Base-by-base conservation (phyloP, 1,284 basidiomycete species). In the Ceratobasidium sp. region DNA sequence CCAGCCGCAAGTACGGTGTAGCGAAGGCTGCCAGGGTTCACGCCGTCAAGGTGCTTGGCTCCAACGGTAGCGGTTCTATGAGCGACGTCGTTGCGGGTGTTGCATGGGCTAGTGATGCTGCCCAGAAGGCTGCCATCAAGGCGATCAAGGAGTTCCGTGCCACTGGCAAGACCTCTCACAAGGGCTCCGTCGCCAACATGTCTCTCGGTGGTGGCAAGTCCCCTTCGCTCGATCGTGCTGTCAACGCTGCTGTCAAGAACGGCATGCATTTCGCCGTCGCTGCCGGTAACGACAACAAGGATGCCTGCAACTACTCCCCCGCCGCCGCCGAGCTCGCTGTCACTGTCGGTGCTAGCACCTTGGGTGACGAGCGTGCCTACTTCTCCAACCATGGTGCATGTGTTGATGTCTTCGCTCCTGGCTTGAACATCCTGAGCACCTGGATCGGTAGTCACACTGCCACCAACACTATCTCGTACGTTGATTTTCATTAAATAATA, bases 171-270 rank as follows among this genome's bases (percentile, higher is more conserved):
- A 87, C 86, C 77, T 85, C 85, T 81, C 86, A 88, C 86, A 88
- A 87, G 83, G 88, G 88, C 41, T 88, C 87, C 60, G 87, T 89
- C 77, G 88, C 87, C 80, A 89, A 88, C 85, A 89, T 90, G 89
- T 88, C 87, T 59, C 86, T 90, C 65, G 88, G 89, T 65, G 89
- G 89, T 79, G 87, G 87, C 78, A 88, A 88, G 82, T 86, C 86
- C 57, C 84, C 85, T 74, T 84, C 87, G 47, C 86, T 89, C 57
- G 88, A 90, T 80, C 84, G 86, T 73, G 88, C 88, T 47, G 88
- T 90, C 78, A 84, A 89, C 81, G 84, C 84, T 53, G 88, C 88
- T 73, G 87, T 89, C 74, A 83, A 84, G 73, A 80, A 82, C 63
- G 88, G 88, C 76, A 83, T 89, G 73, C 86, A 88, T 84, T 88